Evolutionary conservation across 495 filamentous ascomycete genomes (phyloP).

Genomic region (Chaetomidium leptoderma): DNA sequence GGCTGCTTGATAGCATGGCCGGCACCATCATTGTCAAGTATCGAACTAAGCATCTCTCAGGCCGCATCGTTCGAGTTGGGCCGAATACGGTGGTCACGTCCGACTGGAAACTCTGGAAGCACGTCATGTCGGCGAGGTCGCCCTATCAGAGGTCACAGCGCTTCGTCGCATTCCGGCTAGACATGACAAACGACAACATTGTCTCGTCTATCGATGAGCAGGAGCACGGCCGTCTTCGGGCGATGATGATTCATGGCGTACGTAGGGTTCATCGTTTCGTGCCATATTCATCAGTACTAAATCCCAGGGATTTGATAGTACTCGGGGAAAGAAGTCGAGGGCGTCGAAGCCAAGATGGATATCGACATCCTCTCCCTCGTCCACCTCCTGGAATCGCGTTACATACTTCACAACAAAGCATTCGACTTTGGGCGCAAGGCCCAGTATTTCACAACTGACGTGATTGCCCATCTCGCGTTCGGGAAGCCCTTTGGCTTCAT

Average conservation of each 20-base stretch:
- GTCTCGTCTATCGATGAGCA: not conserved
- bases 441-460: slow-evolving; percentile 26
- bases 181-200: not conserved
- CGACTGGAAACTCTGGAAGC: not conserved
- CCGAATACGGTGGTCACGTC: slow-evolving; percentile 1
- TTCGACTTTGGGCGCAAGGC: slow-evolving; percentile 40
- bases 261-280: not conserved
- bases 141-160: not conserved
- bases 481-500: slow-evolving; percentile 36
- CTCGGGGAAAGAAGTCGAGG: not conserved
- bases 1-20: too few species aligned
- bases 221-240: not conserved
- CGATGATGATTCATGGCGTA: slow-evolving; percentile 6
- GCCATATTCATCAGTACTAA: too few species aligned
- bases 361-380: slow-evolving; percentile 1
- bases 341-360: not conserved
- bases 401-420: slow-evolving; percentile 9
- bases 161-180: not conserved
- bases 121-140: not conserved
- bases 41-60: not conserved
- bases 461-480: slow-evolving; percentile 21
- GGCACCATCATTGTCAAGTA: too few species aligned
- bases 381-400: not conserved
- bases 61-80: not conserved
- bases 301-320: too few species aligned